Evolutionary conservation across 805 yeast genomes (phyloP).

Genomic region (Yamadazyma paraphyllophila): DNA sequence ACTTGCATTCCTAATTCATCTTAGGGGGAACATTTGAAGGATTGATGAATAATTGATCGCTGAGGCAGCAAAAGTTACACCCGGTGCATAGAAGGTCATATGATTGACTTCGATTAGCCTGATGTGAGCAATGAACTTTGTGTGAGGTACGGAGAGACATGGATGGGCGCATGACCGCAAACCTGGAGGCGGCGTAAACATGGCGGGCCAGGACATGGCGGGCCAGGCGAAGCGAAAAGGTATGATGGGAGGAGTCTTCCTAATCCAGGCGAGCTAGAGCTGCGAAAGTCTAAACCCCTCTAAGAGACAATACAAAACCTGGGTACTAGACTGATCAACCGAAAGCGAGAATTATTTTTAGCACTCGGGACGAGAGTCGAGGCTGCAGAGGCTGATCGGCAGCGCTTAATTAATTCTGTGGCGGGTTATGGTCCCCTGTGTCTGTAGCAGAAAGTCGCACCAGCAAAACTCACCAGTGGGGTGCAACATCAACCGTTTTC

Average conservation of each 20-base stretch:
- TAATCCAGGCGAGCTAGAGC: no score
- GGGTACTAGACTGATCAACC: not conserved
- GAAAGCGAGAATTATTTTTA: not conserved
- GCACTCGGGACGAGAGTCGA: not conserved
- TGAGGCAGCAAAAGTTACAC: no score
- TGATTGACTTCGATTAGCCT: no score
- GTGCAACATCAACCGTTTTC: constrained; percentile 3
- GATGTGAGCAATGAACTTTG: no score
- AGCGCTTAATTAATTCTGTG: not conserved
- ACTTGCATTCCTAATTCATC: not conserved
- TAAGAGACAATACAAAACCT: not conserved
- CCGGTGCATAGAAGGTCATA: no score
- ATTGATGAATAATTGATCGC: no score
- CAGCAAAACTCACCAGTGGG: not conserved
- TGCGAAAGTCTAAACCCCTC: not conserved
- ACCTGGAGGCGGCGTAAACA: no score
- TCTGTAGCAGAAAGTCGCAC: constrained; percentile 1
- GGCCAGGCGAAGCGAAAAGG: no score
- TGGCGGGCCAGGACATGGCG: no score
- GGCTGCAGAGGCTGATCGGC: not conserved
- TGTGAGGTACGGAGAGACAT: no score
- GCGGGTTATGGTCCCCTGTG: not conserved
- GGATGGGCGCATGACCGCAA: no score
- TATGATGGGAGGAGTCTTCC: no score
- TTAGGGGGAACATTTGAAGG: not conserved